Evolutionary conservation across 805 yeast species (phyloP), one percentile per base, ranked within the genome.

Genomic region (Torulaspora microellipsoides): DNA sequence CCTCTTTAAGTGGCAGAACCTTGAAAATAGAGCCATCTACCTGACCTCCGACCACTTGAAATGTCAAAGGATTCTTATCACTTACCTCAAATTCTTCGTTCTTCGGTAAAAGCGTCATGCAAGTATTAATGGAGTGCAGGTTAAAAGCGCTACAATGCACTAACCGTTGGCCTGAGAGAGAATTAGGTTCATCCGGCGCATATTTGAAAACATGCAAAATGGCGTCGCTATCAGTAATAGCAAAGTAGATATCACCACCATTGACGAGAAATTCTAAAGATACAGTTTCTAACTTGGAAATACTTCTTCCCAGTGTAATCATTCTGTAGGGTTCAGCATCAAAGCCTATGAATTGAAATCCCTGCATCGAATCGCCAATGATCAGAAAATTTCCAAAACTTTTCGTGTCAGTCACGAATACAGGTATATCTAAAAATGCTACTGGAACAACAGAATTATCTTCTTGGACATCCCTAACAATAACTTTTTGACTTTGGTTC

Each of bases 241-340:
- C 68, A 34, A 88, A 72, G 54, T 65, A 78, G 10, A 90, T 65
- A 38, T 85, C 84, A 9, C 84, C 85, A 45, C 83, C 85, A 44
- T 80, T 75, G 12, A 80, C 77, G 20, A 86, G 64, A 58, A 90
- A 88, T 47, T 90, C 96, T 7, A 62, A 42, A 11, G 63, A 49
- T 34, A 75, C 71, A 0, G 85, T 83, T 55, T 81, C 84, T 34
- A 84, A 68, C 14, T 73, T 64, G 20, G 77, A 72, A 15, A 77
- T 71, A 60, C 90, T 95, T 58, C 83, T 85, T 8, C 95, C 90
- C 40, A 93, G 63, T 45, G 76, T 64, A 13, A 88, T 71, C 81
- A 91, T 80, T 51, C 96, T 70, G 61, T 86, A 90, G 0, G 99
- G 99, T 56, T 91, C 96, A 2, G 95, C 91, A 62, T 89, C 95